These are phyloP conservation scores for Microstegium vimineum DNA, from an alignment of 176 grass and related monocot species.

Conservation along the genomic window DNA sequence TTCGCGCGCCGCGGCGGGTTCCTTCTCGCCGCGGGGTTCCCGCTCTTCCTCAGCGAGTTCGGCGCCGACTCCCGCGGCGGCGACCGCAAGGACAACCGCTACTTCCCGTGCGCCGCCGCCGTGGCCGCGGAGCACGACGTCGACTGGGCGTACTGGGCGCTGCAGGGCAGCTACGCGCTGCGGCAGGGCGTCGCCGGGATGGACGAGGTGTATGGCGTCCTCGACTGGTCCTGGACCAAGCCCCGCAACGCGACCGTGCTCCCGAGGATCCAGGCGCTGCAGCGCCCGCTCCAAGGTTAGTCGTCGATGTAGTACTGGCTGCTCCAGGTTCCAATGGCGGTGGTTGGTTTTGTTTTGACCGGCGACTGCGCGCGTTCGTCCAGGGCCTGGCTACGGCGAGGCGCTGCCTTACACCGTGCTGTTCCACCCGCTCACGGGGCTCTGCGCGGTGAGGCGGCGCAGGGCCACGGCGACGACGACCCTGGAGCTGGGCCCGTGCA, in stretches of 20 bases:
- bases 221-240: conserved; percentile 50
- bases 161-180: conserved; percentile 72
- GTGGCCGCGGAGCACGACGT: conserved; percentile 54
- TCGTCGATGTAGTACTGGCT: too few relatives aligned
- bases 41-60: conserved; percentile 76
- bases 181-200: conserved; percentile 42
- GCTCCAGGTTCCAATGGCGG: neutral
- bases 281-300: conserved; percentile 47
- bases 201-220: conserved; percentile 58
- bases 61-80: conserved; percentile 46
- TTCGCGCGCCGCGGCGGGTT: conserved; percentile 42
- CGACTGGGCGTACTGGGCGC: conserved; percentile 67
- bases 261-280: conserved; percentile 38
- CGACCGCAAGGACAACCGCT: conserved; percentile 46
- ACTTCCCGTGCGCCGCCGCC: conserved; percentile 32
- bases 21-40: conserved; percentile 37
- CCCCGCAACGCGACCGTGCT: conserved; percentile 37
- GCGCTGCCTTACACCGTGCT: conserved; percentile 35
- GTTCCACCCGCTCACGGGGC: conserved; percentile 59
- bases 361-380: neutral
- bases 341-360: too few relatives aligned
- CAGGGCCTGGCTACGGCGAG: conserved; percentile 47
- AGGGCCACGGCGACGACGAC: neutral
- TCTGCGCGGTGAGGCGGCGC: conserved; percentile 31
- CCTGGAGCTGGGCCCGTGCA: conserved; percentile 52